A percentile compares a stretch with the other conserved stretches of the same genome.
These are phyloP conservation scores for Cercospora citrullina DNA, from an alignment of 2,329 filamentous ascomycete species.

Conservation along the genomic window DNA sequence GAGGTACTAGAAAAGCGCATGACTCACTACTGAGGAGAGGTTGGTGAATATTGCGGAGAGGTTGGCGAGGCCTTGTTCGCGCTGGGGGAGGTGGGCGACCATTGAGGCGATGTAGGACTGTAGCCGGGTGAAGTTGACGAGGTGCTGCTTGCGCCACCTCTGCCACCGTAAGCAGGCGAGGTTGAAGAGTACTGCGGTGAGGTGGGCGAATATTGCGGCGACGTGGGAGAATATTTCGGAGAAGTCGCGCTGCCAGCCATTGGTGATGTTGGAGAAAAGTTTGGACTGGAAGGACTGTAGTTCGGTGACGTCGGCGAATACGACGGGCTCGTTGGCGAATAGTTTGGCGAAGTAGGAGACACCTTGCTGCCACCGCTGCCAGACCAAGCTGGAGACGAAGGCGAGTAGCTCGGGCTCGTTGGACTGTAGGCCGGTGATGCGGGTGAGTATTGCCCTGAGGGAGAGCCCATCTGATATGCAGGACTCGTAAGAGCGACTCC, in stretches of 20 bases:
- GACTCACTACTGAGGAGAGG: neutral
- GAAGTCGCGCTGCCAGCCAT: conserved; percentile 30
- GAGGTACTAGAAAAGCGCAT: conserved; percentile 16
- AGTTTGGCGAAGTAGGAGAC: conserved; percentile 38
- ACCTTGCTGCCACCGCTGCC: conserved; percentile 40
- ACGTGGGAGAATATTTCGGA: conserved; percentile 39
- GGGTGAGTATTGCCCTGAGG: conserved; percentile 43
- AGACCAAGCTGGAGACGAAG: conserved; percentile 50
- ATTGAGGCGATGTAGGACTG: conserved; percentile 59
- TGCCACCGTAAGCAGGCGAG: conserved; percentile 30
- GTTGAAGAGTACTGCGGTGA: conserved; percentile 74
- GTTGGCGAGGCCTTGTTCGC: conserved; percentile 45
- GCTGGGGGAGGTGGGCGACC: conserved; percentile 48
- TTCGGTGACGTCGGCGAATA: conserved; percentile 41
- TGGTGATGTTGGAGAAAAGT: conserved; percentile 25
- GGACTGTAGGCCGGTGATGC: conserved; percentile 56
- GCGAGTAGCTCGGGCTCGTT: conserved; percentile 54
- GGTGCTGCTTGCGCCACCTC: conserved; percentile 7
- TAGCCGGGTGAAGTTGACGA: conserved; percentile 54
- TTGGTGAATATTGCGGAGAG: conserved; percentile 51
- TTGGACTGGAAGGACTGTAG: conserved; percentile 46
- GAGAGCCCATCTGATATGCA: conserved; percentile 53
- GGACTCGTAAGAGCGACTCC: conserved; percentile 57
- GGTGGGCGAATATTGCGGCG: conserved; percentile 49
- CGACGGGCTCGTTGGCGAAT: conserved; percentile 40